These are phyloP conservation scores for Talaromyces piceae DNA, from an alignment of 2,329 filamentous ascomycete genomes.

Conservation along the genomic window DNA sequence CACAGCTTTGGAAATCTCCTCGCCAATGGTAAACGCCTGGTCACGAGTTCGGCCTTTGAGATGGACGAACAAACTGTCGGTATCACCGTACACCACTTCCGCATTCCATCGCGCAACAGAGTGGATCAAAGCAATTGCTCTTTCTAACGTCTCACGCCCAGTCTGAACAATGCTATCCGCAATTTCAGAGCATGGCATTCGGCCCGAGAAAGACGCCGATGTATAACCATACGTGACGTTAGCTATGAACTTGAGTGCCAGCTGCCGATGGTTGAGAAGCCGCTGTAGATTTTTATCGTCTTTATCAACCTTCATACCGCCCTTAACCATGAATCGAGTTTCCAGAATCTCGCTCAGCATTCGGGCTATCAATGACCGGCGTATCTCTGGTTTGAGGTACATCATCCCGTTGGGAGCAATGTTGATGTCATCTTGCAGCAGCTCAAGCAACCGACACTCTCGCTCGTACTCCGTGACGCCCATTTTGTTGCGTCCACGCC, in stretches of 20 bases:
- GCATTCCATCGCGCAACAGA: constrained; percentile 81
- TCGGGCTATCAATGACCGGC: constrained; percentile 85
- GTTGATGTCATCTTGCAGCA: constrained; percentile 80
- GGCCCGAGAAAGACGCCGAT: constrained; percentile 89
- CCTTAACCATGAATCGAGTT: constrained; percentile 95
- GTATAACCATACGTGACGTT: constrained; percentile 99
- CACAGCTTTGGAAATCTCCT: constrained; percentile 81
- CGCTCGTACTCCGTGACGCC: constrained; percentile 83
- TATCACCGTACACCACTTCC: constrained; percentile 97
- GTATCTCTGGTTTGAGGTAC: constrained; percentile 76
- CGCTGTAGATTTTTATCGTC: constrained; percentile 79
- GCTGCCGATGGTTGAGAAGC: constrained; percentile 83
- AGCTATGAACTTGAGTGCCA: constrained; percentile 92
- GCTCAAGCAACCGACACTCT: constrained; percentile 63
- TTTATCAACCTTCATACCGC: constrained; percentile 89
- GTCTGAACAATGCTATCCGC: constrained; percentile 98
- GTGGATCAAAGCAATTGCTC: constrained; percentile 87
- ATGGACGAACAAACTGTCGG: constrained; percentile 87
- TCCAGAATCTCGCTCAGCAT: constrained; percentile 96
- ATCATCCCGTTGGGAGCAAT: constrained; percentile 95
- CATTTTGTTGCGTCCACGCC: constrained; percentile 92
- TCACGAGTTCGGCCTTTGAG: constrained; percentile 79
- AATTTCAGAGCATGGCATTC: constrained; percentile 97
- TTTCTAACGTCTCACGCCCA: constrained; percentile 86
- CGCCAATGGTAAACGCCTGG: constrained; percentile 84